phyloP scores from a whole-genome alignment of 2,329 filamentous ascomycete genomes.

The Aspergillus pseudoglaucus region DNA sequence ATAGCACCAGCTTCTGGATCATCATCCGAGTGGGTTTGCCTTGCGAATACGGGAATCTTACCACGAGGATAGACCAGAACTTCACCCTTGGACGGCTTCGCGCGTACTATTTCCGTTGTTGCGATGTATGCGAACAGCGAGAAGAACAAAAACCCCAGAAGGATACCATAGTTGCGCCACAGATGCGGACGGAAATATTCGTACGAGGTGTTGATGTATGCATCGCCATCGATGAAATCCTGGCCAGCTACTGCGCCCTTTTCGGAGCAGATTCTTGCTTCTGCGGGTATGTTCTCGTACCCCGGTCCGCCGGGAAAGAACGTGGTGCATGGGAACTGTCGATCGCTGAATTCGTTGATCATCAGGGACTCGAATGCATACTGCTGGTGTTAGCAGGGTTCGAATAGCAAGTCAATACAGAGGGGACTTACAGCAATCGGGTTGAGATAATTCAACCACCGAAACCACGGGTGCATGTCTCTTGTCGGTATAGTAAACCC shows the following conservation, averaged over 20 bases:
- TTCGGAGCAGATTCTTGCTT: conserved; percentile 50
- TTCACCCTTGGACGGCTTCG: conserved; percentile 67
- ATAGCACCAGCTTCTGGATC: conserved; percentile 16
- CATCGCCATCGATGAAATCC: conserved; percentile 51
- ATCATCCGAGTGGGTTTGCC: conserved; percentile 15
- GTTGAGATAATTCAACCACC: conserved; percentile 77
- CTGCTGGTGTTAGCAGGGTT: conserved; percentile 2
- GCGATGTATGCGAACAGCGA: conserved; percentile 57
- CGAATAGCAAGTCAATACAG: too few relatives aligned
- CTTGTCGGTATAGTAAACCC: conserved; percentile 39
- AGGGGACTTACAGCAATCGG: conserved; percentile 52
- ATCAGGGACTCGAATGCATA: conserved; percentile 79
- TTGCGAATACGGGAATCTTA: conserved; percentile 48
- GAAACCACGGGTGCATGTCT: conserved; percentile 74
- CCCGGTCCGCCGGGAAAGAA: conserved; percentile 40
- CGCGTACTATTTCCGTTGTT: conserved; percentile 53
- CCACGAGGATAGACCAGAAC: conserved; percentile 66
- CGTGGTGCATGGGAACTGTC: conserved; percentile 49
- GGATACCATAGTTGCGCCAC: conserved; percentile 64
- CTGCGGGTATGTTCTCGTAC: conserved; percentile 33
- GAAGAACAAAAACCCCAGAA: conserved; percentile 55
- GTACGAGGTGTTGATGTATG: conserved; percentile 50
- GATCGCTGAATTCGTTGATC: conserved; percentile 71
- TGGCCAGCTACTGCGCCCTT: conserved; percentile 53
- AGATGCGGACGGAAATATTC: conserved; percentile 52